A percentile compares a stretch with the other conserved stretches of the same genome.
Conservation (phyloP, 257 asterid species). For the Ilex aquifolium region DNA sequence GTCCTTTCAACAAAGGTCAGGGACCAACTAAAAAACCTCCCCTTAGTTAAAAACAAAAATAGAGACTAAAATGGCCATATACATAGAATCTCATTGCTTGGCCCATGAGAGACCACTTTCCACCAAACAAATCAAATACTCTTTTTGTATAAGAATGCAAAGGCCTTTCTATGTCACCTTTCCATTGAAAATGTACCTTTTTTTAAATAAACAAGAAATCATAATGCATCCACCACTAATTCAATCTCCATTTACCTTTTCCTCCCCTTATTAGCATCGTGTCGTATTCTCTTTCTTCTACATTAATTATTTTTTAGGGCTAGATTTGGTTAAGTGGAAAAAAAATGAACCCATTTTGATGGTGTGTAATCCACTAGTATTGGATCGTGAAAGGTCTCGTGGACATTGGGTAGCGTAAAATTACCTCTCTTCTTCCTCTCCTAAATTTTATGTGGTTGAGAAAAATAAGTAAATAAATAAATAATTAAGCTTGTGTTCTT, state of each 20-base stretch:
- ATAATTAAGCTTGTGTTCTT: too few relatives aligned
- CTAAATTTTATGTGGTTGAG: too few relatives aligned
- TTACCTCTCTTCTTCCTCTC: too few relatives aligned
- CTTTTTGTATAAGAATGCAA: not conserved
- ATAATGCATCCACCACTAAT: slow-evolving; percentile 21
- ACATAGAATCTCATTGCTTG: too few relatives aligned
- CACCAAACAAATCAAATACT: not conserved
- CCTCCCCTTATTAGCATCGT: slow-evolving; percentile 6
- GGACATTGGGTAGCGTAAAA: too few relatives aligned
- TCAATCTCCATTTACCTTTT: not conserved
- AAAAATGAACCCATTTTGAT: not conserved
- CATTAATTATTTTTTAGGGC: not conserved
- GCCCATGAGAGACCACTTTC: too few relatives aligned
- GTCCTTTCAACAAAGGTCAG: too few relatives aligned
- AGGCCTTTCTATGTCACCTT: slow-evolving; percentile 17
- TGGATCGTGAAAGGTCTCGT: not conserved
- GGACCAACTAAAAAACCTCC: too few relatives aligned
- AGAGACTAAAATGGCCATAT: too few relatives aligned
- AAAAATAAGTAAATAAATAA: too few relatives aligned
- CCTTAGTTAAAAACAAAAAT: too few relatives aligned
- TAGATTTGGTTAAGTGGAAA: not conserved
- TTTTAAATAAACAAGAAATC: not conserved
- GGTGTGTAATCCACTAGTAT: not conserved
- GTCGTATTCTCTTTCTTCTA: slow-evolving; percentile 9
- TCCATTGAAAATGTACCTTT: slow-evolving; percentile 11